Percentiles rank a stretch among this genome's conserved stretches.
Conservation (phyloP, 805 yeast genomes). For the Hermanozyma aechmeae region DNA sequence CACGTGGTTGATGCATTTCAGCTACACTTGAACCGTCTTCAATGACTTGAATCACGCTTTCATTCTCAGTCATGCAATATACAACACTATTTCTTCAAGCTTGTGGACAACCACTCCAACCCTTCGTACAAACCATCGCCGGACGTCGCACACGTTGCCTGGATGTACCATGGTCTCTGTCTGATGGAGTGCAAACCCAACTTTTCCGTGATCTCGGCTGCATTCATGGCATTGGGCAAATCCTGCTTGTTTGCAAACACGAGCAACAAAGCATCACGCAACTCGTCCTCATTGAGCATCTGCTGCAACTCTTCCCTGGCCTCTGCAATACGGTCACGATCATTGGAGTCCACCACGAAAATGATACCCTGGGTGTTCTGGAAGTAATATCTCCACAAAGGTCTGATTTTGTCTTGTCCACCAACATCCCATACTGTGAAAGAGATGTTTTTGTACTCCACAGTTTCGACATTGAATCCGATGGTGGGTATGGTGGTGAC, state of each 20-base stretch:
- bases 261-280: constrained; percentile 89
- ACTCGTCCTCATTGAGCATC: constrained; percentile 97
- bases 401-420: constrained; percentile 99
- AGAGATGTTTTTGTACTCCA: constrained; percentile 92
- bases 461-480: constrained; percentile 96
- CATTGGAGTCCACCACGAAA: constrained; percentile 96
- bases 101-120: constrained; percentile 91
- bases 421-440: constrained; percentile 99
- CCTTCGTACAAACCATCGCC: constrained; percentile 96
- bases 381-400: constrained; percentile 98
- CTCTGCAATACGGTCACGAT: constrained; percentile 94
- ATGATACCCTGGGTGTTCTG: constrained; percentile 98
- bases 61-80: no score
- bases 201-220: constrained; percentile 96
- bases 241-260: constrained; percentile 98
- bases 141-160: constrained; percentile 97
- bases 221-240: constrained; percentile 98
- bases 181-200: constrained; percentile 93
- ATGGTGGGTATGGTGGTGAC: constrained; percentile 95
- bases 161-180: constrained; percentile 99
- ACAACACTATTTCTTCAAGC: constrained; percentile 71
- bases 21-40: no score
- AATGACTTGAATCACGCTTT: no score
- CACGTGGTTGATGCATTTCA: no score
- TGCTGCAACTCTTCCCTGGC: constrained; percentile 98